Conservation (phyloP, 768 basidiomycete species). For the Tremella mesenterica region DNA sequence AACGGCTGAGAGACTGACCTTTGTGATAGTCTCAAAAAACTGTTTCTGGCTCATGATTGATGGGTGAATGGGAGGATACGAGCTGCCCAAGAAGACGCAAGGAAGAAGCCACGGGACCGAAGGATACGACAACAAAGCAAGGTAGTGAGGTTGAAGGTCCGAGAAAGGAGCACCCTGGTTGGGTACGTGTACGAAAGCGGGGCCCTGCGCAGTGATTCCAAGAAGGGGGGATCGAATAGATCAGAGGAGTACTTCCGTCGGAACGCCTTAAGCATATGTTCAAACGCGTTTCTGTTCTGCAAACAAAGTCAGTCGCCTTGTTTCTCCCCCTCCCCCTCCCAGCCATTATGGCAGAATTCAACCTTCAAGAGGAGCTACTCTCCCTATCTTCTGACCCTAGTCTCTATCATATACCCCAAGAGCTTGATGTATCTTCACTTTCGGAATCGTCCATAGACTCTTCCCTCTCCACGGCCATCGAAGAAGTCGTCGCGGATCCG, state of each 20-base stretch:
- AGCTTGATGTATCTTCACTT: slow-evolving; percentile 57
- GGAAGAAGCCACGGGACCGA: not conserved
- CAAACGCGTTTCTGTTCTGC: not conserved
- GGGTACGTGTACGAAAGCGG: too few relatives aligned
- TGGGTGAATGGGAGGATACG: not conserved
- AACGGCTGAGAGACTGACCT: slow-evolving; percentile 17
- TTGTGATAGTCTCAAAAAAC: slow-evolving; percentile 42
- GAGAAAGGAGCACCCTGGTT: slow-evolving; percentile 1
- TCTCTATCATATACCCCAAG: slow-evolving; percentile 60
- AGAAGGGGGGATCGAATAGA: not conserved
- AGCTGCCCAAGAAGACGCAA: not conserved
- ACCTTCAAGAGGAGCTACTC: slow-evolving; percentile 70
- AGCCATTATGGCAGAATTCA: slow-evolving; percentile 49
- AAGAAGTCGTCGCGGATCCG: slow-evolving; percentile 65
- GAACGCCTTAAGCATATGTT: slow-evolving; percentile 9
- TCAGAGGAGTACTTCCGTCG: too few relatives aligned
- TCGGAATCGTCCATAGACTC: slow-evolving; percentile 44
- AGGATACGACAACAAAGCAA: not conserved
- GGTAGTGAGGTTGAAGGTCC: not conserved
- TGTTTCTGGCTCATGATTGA: slow-evolving; percentile 22
- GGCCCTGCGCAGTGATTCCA: not conserved
- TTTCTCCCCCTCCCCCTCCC: not conserved
- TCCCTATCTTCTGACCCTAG: slow-evolving; percentile 53
- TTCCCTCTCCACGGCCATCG: slow-evolving; percentile 60
- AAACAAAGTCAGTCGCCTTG: slow-evolving; percentile 2